These are phyloP conservation scores for Lipomyces yamadae DNA, from an alignment of 805 yeast genomes.

Conservation along the genomic window DNA sequence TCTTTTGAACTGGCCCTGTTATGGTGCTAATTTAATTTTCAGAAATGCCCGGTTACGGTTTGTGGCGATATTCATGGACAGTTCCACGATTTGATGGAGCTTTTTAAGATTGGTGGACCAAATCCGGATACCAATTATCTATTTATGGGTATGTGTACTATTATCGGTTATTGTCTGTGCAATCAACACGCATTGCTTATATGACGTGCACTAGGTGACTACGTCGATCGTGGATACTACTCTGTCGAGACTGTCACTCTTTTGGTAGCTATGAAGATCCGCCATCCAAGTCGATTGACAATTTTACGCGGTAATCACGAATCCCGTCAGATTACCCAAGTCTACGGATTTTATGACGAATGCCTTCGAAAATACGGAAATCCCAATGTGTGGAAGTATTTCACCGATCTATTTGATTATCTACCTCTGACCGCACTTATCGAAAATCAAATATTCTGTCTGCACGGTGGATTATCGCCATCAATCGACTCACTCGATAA, in stretches of 20 bases:
- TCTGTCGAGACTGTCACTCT: conserved; percentile 91
- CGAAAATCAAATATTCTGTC: conserved; percentile 86
- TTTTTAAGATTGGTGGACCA: conserved; percentile 92
- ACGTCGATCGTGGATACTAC: conserved; percentile 86
- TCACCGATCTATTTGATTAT: conserved; percentile 89
- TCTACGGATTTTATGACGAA: conserved; percentile 94
- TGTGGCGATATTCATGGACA: conserved; percentile 96
- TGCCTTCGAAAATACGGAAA: conserved; percentile 91
- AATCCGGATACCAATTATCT: conserved; percentile 89
- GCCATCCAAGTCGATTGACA: conserved; percentile 90
- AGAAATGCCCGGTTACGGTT: conserved; percentile 85
- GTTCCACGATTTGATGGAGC: conserved; percentile 91
- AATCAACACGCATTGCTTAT: background rate
- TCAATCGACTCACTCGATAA: conserved; percentile 93
- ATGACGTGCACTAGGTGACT: conserved; percentile 56
- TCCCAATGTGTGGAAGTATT: conserved; percentile 91
- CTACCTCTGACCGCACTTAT: conserved; percentile 93
- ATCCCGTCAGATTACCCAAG: conserved; percentile 94
- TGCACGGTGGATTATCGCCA: conserved; percentile 95
- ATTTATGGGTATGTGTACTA: conserved; percentile 60
- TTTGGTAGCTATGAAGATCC: conserved; percentile 86
- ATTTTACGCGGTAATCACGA: conserved; percentile 94
- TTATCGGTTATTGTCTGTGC: background rate
- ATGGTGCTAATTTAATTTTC: background rate
- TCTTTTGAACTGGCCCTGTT: background rate